Conservation (phyloP, 352 stramenopile species). For the Pythium aphanidermatum region DNA sequence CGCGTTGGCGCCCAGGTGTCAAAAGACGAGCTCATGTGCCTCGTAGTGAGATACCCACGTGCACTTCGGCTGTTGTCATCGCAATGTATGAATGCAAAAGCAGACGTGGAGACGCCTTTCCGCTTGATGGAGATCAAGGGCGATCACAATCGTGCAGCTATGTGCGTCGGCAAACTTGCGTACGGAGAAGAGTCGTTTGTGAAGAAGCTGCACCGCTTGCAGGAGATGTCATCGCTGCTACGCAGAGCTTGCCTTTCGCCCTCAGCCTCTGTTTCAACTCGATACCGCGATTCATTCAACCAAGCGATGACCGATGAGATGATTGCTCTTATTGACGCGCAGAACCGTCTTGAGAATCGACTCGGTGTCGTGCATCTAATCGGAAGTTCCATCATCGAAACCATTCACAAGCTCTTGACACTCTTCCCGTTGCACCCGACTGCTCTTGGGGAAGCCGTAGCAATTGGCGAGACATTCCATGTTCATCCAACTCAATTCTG, state of each 20-base stretch:
- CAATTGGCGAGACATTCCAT: constrained; percentile 34
- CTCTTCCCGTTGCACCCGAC: constrained; percentile 34
- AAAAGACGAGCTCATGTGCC: constrained; percentile 27
- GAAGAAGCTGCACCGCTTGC: constrained; percentile 30
- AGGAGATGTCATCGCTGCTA: constrained; percentile 31
- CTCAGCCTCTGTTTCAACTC: not conserved
- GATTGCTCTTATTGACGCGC: constrained; percentile 35
- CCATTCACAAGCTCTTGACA: constrained; percentile 49
- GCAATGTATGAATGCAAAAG: constrained; percentile 30
- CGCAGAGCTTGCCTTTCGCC: constrained; percentile 5
- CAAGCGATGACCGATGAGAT: constrained; percentile 43
- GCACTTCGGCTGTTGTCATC: constrained; percentile 32
- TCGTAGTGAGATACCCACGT: constrained; percentile 40
- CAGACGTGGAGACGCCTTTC: constrained; percentile 28
- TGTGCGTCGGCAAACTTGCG: constrained; percentile 34
- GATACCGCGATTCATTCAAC: constrained; percentile 33
- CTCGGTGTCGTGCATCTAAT: constrained; percentile 36
- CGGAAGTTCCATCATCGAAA: constrained; percentile 47
- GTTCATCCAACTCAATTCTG: constrained; percentile 52
- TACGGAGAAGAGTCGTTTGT: constrained; percentile 40
- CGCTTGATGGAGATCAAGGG: constrained; percentile 18
- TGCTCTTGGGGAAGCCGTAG: constrained; percentile 28
- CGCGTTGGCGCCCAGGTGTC: constrained; percentile 24
- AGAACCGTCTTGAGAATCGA: constrained; percentile 31
- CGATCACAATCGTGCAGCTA: constrained; percentile 28